These are phyloP conservation scores for Suillus decipiens DNA, from an alignment of 768 basidiomycete species.

Conservation along the genomic window DNA sequence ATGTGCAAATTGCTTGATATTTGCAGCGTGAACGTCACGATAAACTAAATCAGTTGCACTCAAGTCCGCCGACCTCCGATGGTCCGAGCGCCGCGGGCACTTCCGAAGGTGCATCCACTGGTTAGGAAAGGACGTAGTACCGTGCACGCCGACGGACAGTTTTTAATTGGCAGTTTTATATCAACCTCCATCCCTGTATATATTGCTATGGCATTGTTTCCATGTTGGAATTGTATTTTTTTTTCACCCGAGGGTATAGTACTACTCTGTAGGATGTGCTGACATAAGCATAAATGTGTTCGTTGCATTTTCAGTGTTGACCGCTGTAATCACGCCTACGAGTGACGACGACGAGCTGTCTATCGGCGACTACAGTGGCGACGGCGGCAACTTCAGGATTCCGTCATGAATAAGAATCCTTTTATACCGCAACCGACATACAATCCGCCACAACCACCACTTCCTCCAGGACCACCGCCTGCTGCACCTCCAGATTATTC, in stretches of 20 bases:
- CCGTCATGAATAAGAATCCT: slow-evolving; percentile 80
- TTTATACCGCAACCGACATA: slow-evolving; percentile 72
- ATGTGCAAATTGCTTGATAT: neutral
- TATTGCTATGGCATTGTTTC: neutral
- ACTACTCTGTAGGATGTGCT: neutral
- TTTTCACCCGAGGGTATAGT: neutral
- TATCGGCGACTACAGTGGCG: slow-evolving; percentile 14
- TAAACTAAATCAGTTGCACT: slow-evolving; percentile 18
- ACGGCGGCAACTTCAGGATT: slow-evolving; percentile 5
- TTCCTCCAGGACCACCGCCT: slow-evolving; percentile 80
- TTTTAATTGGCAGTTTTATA: neutral
- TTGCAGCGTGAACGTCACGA: slow-evolving; percentile 23
- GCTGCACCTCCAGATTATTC: slow-evolving; percentile 75
- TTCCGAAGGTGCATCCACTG: slow-evolving; percentile 1
- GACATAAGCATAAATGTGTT: slow-evolving; percentile 5
- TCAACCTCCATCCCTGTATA: neutral
- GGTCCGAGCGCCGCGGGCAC: neutral
- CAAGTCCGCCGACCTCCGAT: slow-evolving; percentile 1
- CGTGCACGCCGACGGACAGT: neutral
- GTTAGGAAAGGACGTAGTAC: neutral
- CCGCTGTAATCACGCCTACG: neutral
- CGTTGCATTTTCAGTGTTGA: slow-evolving; percentile 6
- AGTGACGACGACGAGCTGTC: slow-evolving; percentile 22
- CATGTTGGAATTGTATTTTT: neutral
- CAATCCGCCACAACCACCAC: slow-evolving; percentile 70